Base-by-base conservation (phyloP, 208 protist genomes). In the Acanthamoeba triangularis region DNA sequence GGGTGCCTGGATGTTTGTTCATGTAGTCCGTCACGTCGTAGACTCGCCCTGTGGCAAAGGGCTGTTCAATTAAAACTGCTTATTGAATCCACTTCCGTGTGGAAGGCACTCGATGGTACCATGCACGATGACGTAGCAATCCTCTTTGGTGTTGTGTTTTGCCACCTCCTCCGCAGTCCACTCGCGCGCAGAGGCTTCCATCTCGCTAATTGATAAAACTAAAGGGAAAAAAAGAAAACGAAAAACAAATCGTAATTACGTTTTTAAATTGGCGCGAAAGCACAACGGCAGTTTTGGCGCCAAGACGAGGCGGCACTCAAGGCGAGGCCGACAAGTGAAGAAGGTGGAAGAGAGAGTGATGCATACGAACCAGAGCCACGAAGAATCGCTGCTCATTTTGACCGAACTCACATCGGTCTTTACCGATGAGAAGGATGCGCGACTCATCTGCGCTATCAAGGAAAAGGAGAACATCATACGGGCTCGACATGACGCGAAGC, bases 11-110 rank as follows among this genome's bases (percentile, higher is more conserved):
- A 74, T 96, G 95, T 11, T 91, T 63, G 10, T 80, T n/a, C 8
- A 96, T 76, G 85, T 96, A 96, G 7, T 88, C 91, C 35, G 91
- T 94, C 1, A 96, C 30, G 28, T 96, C 95, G 59, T 90, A 90
- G 3, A 90, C 82, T 5, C 82, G 47, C 4, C 74, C 74, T 82
- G 5, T 6, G 8, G 7, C 4, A 41, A 7, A 44, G 16, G 23
- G 23, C 23, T 18, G 20, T 20, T 23, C 59, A 72, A 82, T 18
- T 7, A 52, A 82, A 82, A 25, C 18, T 25, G 20, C 28, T 63
- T 63, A 63, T 63, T 63, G 56, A 63, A 25, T n/a, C 7, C 7
- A 5, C 11, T 63, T 63, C 37, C 37, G 37, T 41, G 37, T 41
- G 37, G 37, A 41, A 41, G 37, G 37, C 37, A 41, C 37, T 41